Evolutionary conservation across 129 eudicot genomes (phyloP).

Genomic region (Dittrichia graveolens): DNA sequence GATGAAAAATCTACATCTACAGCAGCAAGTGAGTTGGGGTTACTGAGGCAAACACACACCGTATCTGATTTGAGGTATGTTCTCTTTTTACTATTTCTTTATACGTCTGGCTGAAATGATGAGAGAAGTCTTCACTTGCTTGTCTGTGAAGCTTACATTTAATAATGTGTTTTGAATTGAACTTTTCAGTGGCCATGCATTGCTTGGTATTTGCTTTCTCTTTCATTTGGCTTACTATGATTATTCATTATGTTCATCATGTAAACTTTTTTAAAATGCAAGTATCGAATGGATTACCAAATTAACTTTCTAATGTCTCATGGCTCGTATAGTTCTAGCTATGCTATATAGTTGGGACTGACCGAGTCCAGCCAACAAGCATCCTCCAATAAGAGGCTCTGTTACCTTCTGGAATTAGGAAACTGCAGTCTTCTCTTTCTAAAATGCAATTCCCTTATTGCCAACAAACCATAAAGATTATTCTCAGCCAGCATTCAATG

Average conservation of each 20-base stretch:
- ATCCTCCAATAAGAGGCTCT: too few relatives aligned
- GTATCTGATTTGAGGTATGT: constrained; percentile 80
- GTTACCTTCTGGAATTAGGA: too few relatives aligned
- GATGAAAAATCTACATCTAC: constrained; percentile 55
- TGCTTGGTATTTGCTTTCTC: not conserved
- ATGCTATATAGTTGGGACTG: too few relatives aligned
- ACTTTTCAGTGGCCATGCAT: not conserved
- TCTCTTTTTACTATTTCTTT: not conserved
- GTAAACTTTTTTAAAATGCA: not conserved
- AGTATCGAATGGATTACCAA: too few relatives aligned
- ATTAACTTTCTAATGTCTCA: too few relatives aligned
- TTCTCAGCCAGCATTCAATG: not conserved
- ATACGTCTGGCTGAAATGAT: constrained; percentile 13
- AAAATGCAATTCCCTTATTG: too few relatives aligned
- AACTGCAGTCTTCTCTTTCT: not conserved
- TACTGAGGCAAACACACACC: constrained; percentile 69
- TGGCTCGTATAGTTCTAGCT: too few relatives aligned
- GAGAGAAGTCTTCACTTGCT: constrained; percentile 17
- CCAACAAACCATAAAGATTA: too few relatives aligned
- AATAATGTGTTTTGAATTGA: not conserved
- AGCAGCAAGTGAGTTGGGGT: constrained; percentile 73
- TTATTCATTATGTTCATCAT: not conserved
- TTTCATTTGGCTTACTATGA: constrained; percentile 1
- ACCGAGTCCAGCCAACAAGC: too few relatives aligned
- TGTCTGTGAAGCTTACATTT: constrained; percentile 11